Conservation (phyloP, 2,329 filamentous ascomycete species). For the Trichoderma sp. region DNA sequence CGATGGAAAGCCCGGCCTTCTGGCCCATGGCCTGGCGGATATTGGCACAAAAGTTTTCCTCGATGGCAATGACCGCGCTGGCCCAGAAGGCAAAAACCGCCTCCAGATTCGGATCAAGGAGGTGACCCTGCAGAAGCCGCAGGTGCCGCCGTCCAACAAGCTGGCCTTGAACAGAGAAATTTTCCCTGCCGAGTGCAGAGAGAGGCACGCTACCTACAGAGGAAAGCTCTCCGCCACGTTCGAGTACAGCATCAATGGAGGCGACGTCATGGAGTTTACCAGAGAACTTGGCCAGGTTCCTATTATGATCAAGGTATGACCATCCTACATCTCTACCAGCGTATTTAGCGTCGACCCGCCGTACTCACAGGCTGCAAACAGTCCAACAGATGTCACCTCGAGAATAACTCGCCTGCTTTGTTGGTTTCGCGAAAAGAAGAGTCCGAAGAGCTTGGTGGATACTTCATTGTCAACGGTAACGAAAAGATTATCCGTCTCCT, state of each 20-base stretch:
- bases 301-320: conserved; percentile 81
- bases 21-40: conserved; percentile 77
- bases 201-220: conserved; percentile 87
- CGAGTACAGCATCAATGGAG: conserved; percentile 84
- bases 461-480: conserved; percentile 96
- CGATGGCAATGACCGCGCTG: conserved; percentile 70
- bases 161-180: conserved; percentile 81
- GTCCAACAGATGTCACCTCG: conserved; percentile 88
- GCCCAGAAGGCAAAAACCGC: conserved; percentile 63
- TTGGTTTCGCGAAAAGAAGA: conserved; percentile 90
- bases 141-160: conserved; percentile 79
- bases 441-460: conserved; percentile 91
- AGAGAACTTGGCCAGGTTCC: conserved; percentile 87
- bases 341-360: neutral
- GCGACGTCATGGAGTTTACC: conserved; percentile 76
- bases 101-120: conserved; percentile 77
- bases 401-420: conserved; percentile 77
- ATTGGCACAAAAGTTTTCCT: conserved; percentile 88
- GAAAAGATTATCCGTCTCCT: conserved; percentile 95
- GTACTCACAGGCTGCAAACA: conserved; percentile 35
- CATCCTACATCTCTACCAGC: neutral
- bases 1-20: conserved; percentile 56
- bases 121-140: conserved; percentile 77
- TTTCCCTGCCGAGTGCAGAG: conserved; percentile 87
- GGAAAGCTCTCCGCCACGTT: conserved; percentile 81